Base-by-base conservation (phyloP, 176 grass and related monocot genomes). In the Zoysia japonica region DNA sequence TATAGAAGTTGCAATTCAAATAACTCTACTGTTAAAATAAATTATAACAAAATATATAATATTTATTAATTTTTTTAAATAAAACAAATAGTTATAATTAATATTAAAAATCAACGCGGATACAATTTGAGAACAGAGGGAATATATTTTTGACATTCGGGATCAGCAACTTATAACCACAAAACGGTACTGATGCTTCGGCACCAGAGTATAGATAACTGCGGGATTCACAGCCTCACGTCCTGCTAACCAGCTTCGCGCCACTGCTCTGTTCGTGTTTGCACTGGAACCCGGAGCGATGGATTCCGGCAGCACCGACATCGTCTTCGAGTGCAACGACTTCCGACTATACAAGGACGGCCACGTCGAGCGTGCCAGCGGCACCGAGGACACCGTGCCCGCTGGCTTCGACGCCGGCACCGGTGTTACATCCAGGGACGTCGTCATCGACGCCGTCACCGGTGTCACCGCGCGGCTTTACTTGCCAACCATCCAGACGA, bases 371-470 rank as follows among this genome's bases (percentile, higher is more conserved):
- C 75, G 86, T 12, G 16, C 76, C n/a, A 3, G 0, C 68, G 9
- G 68, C 11, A 20, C 51, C 74, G 44, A 61, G 86, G 51, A 61
- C 2, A 46, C 45, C 38, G 39, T 68, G 60, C 37, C 86, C n/a
- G 68, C 80, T 61, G 80, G 80, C 80, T 79, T 61, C 75, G 86
- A 83, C 80, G 43, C 80, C n/a, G 75, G 11, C 80, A 88, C 45
- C 51, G 52, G 80, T 45, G 75, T 88, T 45, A 45, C 53, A 37
- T 88, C 80, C 75, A 74, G 46, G 45, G 75, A 88, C 20, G 75
- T 74, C 45, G 52, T 83, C 61, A 83, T 88, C 75, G 86, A 88
- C 15, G 68, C 5, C 16, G 75, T 10, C 80, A 78, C 80, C 15
- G 87, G 86, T 35, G 63, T 52, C 16, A 5, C 69, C 62, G 86